A percentile compares a stretch with the other conserved stretches of the same genome.
Conservation (phyloP, 306 rosid species). For the Fragaria ananassa region DNA sequence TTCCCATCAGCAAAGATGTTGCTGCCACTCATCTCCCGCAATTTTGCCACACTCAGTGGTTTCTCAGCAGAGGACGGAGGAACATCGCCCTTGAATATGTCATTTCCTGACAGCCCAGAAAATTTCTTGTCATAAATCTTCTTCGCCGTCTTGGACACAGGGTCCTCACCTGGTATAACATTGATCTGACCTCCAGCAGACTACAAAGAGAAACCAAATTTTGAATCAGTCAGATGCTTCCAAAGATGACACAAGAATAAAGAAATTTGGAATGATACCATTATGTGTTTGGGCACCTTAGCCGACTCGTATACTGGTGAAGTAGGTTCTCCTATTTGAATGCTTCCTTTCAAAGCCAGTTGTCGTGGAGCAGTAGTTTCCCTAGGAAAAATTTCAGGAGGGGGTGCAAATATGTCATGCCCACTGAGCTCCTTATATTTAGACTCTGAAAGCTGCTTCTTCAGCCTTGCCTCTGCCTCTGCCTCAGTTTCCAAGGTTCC, state of each 20-base stretch:
- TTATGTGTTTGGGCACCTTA: conserved; percentile 22
- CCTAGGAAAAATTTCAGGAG: conserved; percentile 90
- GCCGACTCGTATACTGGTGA: conserved; percentile 42
- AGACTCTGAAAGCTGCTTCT: conserved; percentile 87
- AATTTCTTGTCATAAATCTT: conserved; percentile 75
- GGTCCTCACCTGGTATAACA: conserved; percentile 41
- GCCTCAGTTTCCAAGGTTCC: conserved; percentile 87
- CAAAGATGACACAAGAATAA: not conserved
- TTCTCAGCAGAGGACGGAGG: conserved; percentile 75
- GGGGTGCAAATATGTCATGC: conserved; percentile 93
- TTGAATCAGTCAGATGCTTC: conserved; percentile 11
- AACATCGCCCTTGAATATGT: conserved; percentile 76
- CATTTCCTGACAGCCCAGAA: conserved; percentile 75
- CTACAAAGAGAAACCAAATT: conserved; percentile 30
- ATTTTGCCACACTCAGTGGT: conserved; percentile 70
- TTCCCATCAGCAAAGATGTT: conserved; percentile 98
- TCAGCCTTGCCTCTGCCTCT: conserved; percentile 60
- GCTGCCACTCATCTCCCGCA: conserved; percentile 88
- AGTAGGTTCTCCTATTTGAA: conserved; percentile 61
- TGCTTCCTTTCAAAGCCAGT: conserved; percentile 79
- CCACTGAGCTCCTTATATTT: conserved; percentile 94
- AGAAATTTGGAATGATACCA: not conserved
- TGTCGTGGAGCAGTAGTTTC: conserved; percentile 63
- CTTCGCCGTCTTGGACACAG: conserved; percentile 69
- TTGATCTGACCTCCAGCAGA: conserved; percentile 45